Evolutionary conservation across 2,329 filamentous ascomycete species (phyloP).

Genomic region (Botrytis pseudocinerea): DNA sequence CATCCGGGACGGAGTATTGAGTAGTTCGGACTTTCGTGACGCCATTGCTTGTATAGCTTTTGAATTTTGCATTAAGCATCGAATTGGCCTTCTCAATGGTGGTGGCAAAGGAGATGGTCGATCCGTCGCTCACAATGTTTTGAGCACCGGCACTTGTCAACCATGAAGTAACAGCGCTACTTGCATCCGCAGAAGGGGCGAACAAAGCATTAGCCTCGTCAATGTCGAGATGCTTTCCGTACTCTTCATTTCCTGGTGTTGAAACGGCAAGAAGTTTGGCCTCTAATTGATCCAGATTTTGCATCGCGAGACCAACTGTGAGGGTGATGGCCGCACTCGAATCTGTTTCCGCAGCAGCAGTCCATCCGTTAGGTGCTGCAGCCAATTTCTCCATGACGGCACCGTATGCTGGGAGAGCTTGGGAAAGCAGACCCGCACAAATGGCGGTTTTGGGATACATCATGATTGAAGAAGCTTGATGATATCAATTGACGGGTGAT

Average conservation of each 20-base stretch:
- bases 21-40: slow-evolving; percentile 39
- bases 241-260: slow-evolving; percentile 52
- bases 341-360: slow-evolving; percentile 20
- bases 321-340: slow-evolving; percentile 24
- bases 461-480: slow-evolving; percentile 16
- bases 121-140: slow-evolving; percentile 49
- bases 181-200: slow-evolving; percentile 51
- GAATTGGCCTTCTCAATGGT: slow-evolving; percentile 52
- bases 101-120: slow-evolving; percentile 53
- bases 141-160: slow-evolving; percentile 52
- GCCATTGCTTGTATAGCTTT: slow-evolving; percentile 53
- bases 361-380: slow-evolving; percentile 30
- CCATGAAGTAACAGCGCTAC: slow-evolving; percentile 55
- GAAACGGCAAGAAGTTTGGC: slow-evolving; percentile 47
- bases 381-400: slow-evolving; percentile 25
- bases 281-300: slow-evolving; percentile 48
- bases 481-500: not conserved
- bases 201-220: slow-evolving; percentile 55
- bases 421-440: slow-evolving; percentile 20
- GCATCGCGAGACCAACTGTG: slow-evolving; percentile 47
- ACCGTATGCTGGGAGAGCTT: slow-evolving; percentile 19
- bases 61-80: slow-evolving; percentile 53
- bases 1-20: slow-evolving; percentile 35
- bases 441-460: slow-evolving; percentile 15
- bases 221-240: slow-evolving; percentile 54